A percentile compares a stretch with the other conserved stretches of the same genome.
These are phyloP conservation scores for Scheffersomyces segobiensis DNA, from an alignment of 1,139 yeast species.

Conservation along the genomic window DNA sequence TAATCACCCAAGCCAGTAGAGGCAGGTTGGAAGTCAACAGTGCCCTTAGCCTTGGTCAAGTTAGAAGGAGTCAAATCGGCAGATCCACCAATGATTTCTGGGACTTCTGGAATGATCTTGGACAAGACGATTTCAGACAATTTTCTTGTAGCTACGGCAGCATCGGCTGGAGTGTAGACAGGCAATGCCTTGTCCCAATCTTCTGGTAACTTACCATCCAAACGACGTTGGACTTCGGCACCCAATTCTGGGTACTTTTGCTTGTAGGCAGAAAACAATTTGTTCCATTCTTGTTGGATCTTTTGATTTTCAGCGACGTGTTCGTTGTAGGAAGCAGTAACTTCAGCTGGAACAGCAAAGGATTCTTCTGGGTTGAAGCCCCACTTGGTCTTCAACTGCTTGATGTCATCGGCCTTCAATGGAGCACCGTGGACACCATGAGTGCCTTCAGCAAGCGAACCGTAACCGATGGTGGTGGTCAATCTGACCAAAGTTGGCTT, in stretches of 20 bases:
- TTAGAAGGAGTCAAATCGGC: conserved; percentile 98
- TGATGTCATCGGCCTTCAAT: conserved; percentile 89
- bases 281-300: conserved; percentile 75
- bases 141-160: conserved; percentile 92
- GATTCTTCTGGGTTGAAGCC: conserved; percentile 88
- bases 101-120: conserved; percentile 63
- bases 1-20: conserved; percentile 79
- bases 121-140: conserved; percentile 81
- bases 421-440: conserved; percentile 98
- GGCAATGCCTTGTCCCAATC: conserved; percentile 85
- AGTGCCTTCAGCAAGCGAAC: conserved; percentile 84
- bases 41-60: conserved; percentile 85
- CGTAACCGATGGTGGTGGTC: conserved; percentile 92
- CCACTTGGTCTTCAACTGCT: conserved; percentile 77
- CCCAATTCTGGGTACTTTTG: conserved; percentile 77
- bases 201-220: conserved; percentile 76
- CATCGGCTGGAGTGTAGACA: conserved; percentile 72
- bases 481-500: conserved; percentile 92
- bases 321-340: conserved; percentile 65
- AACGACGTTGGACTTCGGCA: conserved; percentile 81
- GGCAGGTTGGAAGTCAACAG: conserved; percentile 94
- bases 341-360: conserved; percentile 83
- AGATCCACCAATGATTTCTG: conserved; percentile 96
- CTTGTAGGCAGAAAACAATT: conserved; percentile 59
- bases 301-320: conserved; percentile 59